These are phyloP conservation scores for Remersonia thermophila DNA, from an alignment of 2,329 filamentous ascomycete genomes.

Conservation along the genomic window DNA sequence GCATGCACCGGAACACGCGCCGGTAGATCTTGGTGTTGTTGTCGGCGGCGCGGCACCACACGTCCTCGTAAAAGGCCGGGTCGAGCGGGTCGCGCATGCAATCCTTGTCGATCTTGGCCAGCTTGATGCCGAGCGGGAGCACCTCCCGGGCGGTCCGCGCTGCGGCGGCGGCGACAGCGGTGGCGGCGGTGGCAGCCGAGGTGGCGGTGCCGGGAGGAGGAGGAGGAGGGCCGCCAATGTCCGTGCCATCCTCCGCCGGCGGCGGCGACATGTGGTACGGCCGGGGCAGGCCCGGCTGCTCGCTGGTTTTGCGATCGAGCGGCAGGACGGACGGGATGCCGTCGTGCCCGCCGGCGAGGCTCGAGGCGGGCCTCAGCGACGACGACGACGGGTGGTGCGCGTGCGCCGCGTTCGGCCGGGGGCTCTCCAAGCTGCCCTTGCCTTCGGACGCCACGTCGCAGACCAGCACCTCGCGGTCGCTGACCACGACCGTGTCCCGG, in stretches of 20 bases:
- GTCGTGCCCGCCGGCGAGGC: too few species aligned
- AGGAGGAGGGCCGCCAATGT: conserved; percentile 70
- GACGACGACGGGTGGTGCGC: too few species aligned
- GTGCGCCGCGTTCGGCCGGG: too few species aligned
- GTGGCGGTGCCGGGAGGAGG: too few species aligned
- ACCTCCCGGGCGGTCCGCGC: conserved; percentile 24
- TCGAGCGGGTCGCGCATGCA: conserved; percentile 90
- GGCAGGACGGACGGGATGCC: too few species aligned
- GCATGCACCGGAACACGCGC: conserved; percentile 91
- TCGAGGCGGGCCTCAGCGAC: too few species aligned
- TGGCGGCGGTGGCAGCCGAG: too few species aligned
- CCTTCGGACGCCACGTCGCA: conserved; percentile 52
- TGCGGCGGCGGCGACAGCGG: too few species aligned
- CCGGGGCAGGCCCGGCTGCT: too few species aligned
- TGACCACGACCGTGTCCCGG: conserved; percentile 58
- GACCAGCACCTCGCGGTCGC: conserved; percentile 59
- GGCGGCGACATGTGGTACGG: too few species aligned
- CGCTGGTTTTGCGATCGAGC: too few species aligned
- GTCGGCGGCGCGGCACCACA: conserved; percentile 75
- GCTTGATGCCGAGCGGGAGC: conserved; percentile 55
- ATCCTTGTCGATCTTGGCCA: conserved; percentile 67
- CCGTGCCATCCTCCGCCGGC: too few species aligned
- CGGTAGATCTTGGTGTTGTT: conserved; percentile 96
- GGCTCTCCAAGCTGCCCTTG: conserved; percentile 39
- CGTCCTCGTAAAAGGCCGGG: conserved; percentile 70